Conservation (phyloP, 257 asterid species). For the Coffea eugenioides region DNA sequence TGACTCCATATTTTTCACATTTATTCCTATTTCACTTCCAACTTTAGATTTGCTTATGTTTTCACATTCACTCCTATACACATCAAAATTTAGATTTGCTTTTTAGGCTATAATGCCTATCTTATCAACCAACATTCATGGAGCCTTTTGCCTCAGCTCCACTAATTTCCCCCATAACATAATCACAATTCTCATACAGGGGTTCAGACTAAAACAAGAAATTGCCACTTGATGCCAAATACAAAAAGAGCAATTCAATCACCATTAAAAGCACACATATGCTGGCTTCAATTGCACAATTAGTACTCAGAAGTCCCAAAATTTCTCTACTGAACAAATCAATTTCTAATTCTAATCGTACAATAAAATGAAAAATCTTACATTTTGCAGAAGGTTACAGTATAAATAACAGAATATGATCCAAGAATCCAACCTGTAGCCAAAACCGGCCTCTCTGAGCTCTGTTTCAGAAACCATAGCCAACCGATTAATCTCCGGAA, state of each 20-base stretch:
- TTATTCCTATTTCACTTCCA: too few species aligned
- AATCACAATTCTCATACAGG: background rate
- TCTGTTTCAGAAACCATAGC: constrained; percentile 65
- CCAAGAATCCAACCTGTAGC: constrained; percentile 61
- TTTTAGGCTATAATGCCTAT: background rate
- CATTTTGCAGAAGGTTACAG: background rate
- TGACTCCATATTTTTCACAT: background rate
- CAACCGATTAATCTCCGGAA: constrained; percentile 62
- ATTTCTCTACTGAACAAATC: background rate
- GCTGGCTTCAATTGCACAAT: background rate
- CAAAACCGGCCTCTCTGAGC: constrained; percentile 91
- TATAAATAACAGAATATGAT: constrained; percentile 5
- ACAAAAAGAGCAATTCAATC: too few species aligned
- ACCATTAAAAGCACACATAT: background rate
- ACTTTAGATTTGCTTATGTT: too few species aligned
- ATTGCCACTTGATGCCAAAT: background rate
- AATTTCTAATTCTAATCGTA: background rate
- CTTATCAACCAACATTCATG: background rate
- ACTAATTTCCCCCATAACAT: background rate
- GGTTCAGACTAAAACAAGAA: background rate
- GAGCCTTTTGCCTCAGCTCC: background rate
- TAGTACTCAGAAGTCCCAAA: background rate
- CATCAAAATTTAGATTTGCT: too few species aligned
- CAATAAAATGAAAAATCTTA: background rate
- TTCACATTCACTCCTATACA: background rate